Evolutionary conservation across 2,329 filamentous ascomycete genomes (phyloP).

Genomic region (Fonsecaea pugnacius): DNA sequence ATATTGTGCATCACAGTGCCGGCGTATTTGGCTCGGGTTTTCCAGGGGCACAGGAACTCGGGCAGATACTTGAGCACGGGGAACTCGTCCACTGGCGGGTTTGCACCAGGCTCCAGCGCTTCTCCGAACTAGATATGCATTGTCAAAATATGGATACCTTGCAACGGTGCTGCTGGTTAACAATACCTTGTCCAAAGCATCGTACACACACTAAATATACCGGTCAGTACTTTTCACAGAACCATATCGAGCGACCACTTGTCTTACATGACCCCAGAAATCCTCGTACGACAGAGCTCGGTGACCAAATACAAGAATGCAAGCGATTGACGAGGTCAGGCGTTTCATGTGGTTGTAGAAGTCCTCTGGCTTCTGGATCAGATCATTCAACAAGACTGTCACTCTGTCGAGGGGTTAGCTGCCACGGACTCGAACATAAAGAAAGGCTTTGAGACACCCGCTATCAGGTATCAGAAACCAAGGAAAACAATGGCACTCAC

Average conservation of each 20-base stretch:
- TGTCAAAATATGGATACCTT: too few species aligned
- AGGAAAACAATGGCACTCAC: too few species aligned
- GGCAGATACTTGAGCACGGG: slow-evolving; percentile 30
- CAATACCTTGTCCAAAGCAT: slow-evolving; percentile 22
- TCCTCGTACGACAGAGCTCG: slow-evolving; percentile 7
- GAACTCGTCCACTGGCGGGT: slow-evolving; percentile 35
- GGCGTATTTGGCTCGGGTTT: slow-evolving; percentile 12
- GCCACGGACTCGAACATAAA: too few species aligned
- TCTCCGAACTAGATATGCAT: neutral
- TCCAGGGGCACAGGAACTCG: slow-evolving; percentile 25
- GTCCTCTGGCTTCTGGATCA: slow-evolving; percentile 20
- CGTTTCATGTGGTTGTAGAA: slow-evolving; percentile 33
- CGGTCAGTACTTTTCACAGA: neutral
- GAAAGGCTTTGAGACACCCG: too few species aligned
- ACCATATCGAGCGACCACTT: neutral
- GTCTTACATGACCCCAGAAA: slow-evolving; percentile 21
- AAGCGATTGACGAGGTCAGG: slow-evolving; percentile 29
- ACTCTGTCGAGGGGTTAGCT: neutral
- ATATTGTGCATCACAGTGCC: slow-evolving; percentile 23
- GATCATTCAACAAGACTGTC: slow-evolving; percentile 4
- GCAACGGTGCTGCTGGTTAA: slow-evolving; percentile 5
- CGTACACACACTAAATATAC: slow-evolving; percentile 22
- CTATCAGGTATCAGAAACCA: too few species aligned
- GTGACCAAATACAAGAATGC: slow-evolving; percentile 32
- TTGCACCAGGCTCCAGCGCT: slow-evolving; percentile 30